Conservation (phyloP, 768 basidiomycete species). For the Kwoniella pini region DNA sequence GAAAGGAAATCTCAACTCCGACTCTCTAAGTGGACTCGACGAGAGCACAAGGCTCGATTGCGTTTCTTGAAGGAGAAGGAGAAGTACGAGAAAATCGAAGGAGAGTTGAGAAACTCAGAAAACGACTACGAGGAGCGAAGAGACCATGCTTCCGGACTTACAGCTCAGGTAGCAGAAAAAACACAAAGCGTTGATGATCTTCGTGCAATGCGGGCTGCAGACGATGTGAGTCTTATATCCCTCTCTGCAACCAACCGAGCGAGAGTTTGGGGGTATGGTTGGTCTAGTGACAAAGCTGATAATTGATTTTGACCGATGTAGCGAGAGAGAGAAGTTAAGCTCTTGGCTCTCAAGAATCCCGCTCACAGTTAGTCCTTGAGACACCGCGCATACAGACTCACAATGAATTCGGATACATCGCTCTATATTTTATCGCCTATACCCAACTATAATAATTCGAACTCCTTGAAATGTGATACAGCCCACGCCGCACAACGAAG, state of each 20-base stretch:
- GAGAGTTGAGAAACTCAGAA: constrained; percentile 50
- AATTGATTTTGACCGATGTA: constrained; percentile 9
- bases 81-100: constrained; percentile 52
- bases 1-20: constrained; percentile 64
- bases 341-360: constrained; percentile 53
- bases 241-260: too few relatives aligned
- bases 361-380: constrained; percentile 48
- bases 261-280: not conserved
- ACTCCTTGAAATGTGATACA: too few relatives aligned
- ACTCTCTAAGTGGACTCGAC: constrained; percentile 62
- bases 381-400: too few relatives aligned
- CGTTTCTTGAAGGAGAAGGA: constrained; percentile 65
- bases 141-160: constrained; percentile 63
- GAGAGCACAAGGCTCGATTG: constrained; percentile 67
- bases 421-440: too few relatives aligned
- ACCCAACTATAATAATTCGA: too few relatives aligned
- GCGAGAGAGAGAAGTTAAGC: constrained; percentile 53
- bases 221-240: constrained; percentile 59
- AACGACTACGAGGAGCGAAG: constrained; percentile 59
- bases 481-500: too few relatives aligned
- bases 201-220: constrained; percentile 66
- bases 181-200: constrained; percentile 71
- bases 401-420: too few relatives aligned
- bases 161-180: constrained; percentile 68
- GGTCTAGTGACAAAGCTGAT: too few relatives aligned